Evolutionary conservation across 2,329 filamentous ascomycete genomes (phyloP).

Genomic region (Sclerotinia borealis): DNA sequence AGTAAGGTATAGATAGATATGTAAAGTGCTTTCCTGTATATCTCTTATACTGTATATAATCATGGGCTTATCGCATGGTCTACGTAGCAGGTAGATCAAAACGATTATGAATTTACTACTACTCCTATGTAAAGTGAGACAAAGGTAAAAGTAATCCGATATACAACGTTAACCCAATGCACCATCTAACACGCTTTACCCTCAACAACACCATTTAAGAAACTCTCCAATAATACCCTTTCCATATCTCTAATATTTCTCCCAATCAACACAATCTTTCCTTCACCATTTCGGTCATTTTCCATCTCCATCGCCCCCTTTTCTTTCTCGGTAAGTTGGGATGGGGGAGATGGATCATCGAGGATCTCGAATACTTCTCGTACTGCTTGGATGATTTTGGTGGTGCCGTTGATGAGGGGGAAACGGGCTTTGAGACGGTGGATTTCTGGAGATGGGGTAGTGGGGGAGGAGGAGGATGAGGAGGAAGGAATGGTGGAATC

Average conservation of each 20-base stretch:
- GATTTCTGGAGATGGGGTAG: constrained; percentile 53
- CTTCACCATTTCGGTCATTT: not conserved
- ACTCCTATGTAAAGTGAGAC: too few relatives aligned
- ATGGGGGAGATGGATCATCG: constrained; percentile 40
- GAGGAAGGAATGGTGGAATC: constrained; percentile 12
- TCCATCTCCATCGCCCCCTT: not conserved
- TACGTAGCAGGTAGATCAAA: too few relatives aligned
- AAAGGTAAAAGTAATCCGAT: too few relatives aligned
- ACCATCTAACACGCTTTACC: not conserved
- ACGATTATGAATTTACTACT: too few relatives aligned
- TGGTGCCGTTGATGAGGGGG: constrained; percentile 49
- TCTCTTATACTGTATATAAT: too few relatives aligned
- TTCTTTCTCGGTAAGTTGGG: too few relatives aligned
- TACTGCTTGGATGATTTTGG: constrained; percentile 84
- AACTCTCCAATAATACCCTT: not conserved
- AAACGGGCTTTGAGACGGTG: constrained; percentile 84
- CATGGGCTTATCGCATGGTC: too few relatives aligned
- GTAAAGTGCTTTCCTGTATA: too few relatives aligned
- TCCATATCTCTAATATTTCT: not conserved
- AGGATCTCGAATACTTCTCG: constrained; percentile 89
- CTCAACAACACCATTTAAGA: constrained; percentile 1
- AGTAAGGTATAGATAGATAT: too few relatives aligned
- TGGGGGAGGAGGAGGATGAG: not conserved
- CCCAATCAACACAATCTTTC: constrained; percentile 9
- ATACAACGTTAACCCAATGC: too few relatives aligned